A percentile compares a stretch with the other conserved stretches of the same genome.
Conservation (phyloP, 2,329 filamentous ascomycete species). For the Calonectria leucothoes region DNA sequence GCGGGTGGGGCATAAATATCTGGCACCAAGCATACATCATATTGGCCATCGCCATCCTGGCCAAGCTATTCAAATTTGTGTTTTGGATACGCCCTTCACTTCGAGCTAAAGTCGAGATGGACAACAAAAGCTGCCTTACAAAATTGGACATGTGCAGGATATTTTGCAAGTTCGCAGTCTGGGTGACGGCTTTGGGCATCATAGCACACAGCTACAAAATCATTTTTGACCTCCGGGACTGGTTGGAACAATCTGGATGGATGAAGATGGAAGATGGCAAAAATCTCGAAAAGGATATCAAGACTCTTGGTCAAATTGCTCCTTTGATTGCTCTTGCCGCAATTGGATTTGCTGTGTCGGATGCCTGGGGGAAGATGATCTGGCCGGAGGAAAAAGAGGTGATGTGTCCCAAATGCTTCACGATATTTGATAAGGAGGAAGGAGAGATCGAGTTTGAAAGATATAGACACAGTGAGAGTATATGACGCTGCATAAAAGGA, state of each 20-base stretch:
- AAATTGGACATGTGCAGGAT: not conserved
- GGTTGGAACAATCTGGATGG: not conserved
- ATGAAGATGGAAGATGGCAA: not conserved
- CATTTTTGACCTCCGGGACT: not conserved
- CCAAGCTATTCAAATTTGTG: too few relatives aligned
- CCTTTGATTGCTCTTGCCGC: not conserved
- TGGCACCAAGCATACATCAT: not conserved
- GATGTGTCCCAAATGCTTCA: too few relatives aligned
- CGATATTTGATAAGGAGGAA: too few relatives aligned
- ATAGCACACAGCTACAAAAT: not conserved
- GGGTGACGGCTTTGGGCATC: not conserved
- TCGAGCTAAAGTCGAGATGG: not conserved
- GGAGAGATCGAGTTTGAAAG: too few relatives aligned
- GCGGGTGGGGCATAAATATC: not conserved
- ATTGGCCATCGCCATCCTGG: too few relatives aligned
- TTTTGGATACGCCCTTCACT: not conserved
- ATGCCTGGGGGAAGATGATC: too few relatives aligned
- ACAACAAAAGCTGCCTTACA: not conserved
- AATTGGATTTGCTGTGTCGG: not conserved
- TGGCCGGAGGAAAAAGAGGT: too few relatives aligned
- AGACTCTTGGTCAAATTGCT: not conserved
- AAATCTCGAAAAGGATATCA: not conserved
- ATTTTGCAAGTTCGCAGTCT: not conserved
- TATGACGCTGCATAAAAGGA: too few relatives aligned
- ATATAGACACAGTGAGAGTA: too few relatives aligned